Base-by-base conservation (phyloP, 257 asterid species). In the Buddleja alternifolia region DNA sequence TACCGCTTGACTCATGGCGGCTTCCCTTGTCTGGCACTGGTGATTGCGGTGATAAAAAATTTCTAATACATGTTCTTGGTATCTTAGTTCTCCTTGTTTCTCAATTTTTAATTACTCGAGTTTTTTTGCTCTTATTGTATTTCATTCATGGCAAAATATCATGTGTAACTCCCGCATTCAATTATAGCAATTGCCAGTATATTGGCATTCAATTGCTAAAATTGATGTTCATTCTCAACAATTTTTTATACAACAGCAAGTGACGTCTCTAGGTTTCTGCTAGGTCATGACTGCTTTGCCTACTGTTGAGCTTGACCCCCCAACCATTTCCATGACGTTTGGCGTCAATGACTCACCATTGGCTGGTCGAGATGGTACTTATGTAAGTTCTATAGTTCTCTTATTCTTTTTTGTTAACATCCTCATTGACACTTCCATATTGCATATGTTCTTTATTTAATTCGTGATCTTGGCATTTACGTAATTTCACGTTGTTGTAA, bases 321-420 rank as follows among this genome's bases (percentile, higher is more conserved):
- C 99, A 36, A 94, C 99, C 63, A 94, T 89, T 80, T 94, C 99
- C 63, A 94, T 94, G 99, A 94, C 96, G 63, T 91, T 94, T 79
- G 90, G 99, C 29, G 97, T 94, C 52, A 94, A 94, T 84, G 99
- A 94, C 74, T 91, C 99, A 50, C 97, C 97, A 34, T 81, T 94
- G 87, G 97, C 96, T 82, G 99, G 97, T 66, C 92, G 95, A 60
- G 99, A 94, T 74, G 99, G 99, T 76, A 75, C 67, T 61, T 95
- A 85, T 81, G 99, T 94, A 85, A 83, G 99, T 71, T 24, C 39
- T 56, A 7, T 7, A 42, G 73, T 36, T 23, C 41, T 36, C 41
- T 17, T 44, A 0, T 12, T 41, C 52, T 47, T 12, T 56, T 62
- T 53, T 48, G 29, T 73, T 68, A 32, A 20, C 63, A 42, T 55